Base-by-base conservation (phyloP, 306 rosid species). In the Cicer bijugum region DNA sequence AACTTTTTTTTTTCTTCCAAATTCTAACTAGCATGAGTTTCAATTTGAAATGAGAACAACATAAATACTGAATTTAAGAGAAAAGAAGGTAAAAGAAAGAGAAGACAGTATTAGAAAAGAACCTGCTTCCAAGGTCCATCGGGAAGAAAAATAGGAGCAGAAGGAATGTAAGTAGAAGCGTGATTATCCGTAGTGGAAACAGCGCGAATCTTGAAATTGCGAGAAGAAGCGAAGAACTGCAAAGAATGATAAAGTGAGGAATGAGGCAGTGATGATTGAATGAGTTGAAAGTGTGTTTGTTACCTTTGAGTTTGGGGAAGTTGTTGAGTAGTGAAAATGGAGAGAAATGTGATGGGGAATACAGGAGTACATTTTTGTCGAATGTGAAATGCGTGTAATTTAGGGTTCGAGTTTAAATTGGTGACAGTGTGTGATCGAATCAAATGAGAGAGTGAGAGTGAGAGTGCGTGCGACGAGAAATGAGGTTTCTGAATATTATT, bases 61-160 rank as follows among this genome's bases (percentile, higher is more conserved):
- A 2, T 9, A 42, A 19, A 40, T n/a, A 5, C 53, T 39, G 16
- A 37, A 37, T 33, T 28, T 4, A 53, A 61, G 33, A 44, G 57
- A 37, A 23, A 23, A 46, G 16, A 4, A 4, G 0, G 38, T 20
- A 39, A 44, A 11, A 23, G 3, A 6, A 70, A 52, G 40, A 17
- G 0, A 70, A 1, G 9, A 50, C 0, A 50, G 44, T 1, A 5
- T 37, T 38, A 51, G 43, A 52, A 46, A 75, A 23, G 37, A 19
- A 93, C 98, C 96, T 89, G 91, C 42, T 87, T 88, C 98, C 98
- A 91, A 12, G 98, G 98, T 1, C 98, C 97, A 79, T 91, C 82
- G 0, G 98, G 96, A 4, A 94, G 91, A 42, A 81, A 80, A 81
- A 94, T 91, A 33, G 97, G 97, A 83, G 98, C 97, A 39, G 89